Evolutionary conservation across 306 rosid genomes (phyloP).

Genomic region (Trifolium repens): DNA sequence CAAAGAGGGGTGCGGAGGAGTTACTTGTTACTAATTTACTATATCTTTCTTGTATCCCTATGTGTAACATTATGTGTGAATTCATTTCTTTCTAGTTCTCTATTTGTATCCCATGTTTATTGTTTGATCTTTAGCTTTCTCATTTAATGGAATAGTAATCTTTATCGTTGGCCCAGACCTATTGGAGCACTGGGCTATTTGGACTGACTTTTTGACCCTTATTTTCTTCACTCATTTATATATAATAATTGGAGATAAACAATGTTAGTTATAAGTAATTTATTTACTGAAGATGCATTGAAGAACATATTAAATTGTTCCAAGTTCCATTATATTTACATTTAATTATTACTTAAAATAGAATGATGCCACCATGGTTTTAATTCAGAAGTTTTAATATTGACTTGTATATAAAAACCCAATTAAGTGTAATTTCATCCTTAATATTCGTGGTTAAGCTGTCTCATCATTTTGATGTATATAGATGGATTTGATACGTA

Average conservation of each 20-base stretch:
- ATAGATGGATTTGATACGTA: slow-evolving; percentile 2
- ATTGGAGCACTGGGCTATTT: background rate
- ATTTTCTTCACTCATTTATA: background rate
- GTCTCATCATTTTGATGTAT: slow-evolving; percentile 15
- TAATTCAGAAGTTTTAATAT: background rate
- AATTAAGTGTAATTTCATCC: slow-evolving; percentile 6
- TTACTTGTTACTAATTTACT: background rate
- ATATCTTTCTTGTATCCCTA: background rate
- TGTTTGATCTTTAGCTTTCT: slow-evolving; percentile 16
- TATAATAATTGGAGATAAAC: background rate
- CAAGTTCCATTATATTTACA: background rate
- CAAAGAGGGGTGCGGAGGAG: background rate
- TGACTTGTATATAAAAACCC: background rate
- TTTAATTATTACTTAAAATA: slow-evolving; percentile 2
- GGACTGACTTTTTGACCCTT: slow-evolving; percentile 1
- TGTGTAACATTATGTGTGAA: slow-evolving; percentile 5
- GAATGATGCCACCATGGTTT: slow-evolving; percentile 2
- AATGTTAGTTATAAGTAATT: background rate
- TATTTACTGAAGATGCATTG: background rate
- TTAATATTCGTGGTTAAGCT: background rate
- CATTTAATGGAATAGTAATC: background rate
- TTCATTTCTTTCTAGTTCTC: slow-evolving; percentile 27
- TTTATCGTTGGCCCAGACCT: slow-evolving; percentile 11
- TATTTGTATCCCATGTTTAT: slow-evolving; percentile 12
- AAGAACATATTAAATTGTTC: background rate